phyloP scores from a whole-genome alignment of 139 green algal species.

The Chlamydomonas sp. region DNA sequence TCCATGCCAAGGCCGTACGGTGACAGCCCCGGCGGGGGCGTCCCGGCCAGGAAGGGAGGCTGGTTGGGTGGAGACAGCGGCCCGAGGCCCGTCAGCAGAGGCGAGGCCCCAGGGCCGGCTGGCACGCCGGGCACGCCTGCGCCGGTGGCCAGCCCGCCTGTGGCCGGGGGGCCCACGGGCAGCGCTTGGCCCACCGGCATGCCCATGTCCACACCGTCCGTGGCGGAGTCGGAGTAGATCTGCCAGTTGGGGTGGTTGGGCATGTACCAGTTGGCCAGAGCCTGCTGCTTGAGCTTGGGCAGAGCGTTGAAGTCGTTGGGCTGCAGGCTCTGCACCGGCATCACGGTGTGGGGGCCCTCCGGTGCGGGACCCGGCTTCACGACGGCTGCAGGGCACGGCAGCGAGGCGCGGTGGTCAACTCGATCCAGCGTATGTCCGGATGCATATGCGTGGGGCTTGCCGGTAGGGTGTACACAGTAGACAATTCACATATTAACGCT shows the following conservation, averaged over 20 bases:
- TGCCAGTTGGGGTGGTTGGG: constrained; percentile 60
- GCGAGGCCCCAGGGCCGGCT: neutral
- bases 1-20: neutral
- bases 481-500: too few relatives aligned
- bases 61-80: too few relatives aligned
- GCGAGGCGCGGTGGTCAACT: neutral
- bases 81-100: neutral
- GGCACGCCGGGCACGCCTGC: constrained; percentile 1
- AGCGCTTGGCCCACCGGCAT: neutral
- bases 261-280: constrained; percentile 61
- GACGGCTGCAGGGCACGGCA: neutral
- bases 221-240: constrained; percentile 49
- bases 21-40: too few relatives aligned
- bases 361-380: neutral
- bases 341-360: neutral
- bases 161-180: neutral
- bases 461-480: neutral
- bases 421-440: too few relatives aligned
- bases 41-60: too few relatives aligned
- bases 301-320: constrained; percentile 48
- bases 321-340: constrained; percentile 8
- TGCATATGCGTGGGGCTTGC: neutral
- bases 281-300: constrained; percentile 62
- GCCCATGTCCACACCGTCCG: constrained; percentile 14
- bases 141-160: neutral